Evolutionary conservation across 139 green algal genomes (phyloP).

Genomic region (Astrephomene gubernaculifera): DNA sequence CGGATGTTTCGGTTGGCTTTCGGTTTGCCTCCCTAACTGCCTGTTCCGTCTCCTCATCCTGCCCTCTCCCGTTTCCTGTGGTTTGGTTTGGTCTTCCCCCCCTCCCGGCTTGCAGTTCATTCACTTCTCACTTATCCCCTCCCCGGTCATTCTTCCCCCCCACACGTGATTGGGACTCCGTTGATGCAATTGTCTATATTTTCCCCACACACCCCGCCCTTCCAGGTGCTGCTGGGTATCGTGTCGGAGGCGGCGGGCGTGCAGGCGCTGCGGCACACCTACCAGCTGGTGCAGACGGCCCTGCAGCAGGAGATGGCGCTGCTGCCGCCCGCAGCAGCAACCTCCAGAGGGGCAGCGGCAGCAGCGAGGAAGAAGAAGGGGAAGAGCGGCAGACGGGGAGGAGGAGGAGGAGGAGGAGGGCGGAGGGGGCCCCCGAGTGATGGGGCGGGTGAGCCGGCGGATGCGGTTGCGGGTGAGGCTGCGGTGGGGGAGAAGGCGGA

Average conservation of each 20-base stretch:
- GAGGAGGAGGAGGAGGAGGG: background rate
- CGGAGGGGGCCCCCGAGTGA: too few species aligned
- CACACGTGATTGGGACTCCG: background rate
- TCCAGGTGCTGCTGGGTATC: constrained; percentile 26
- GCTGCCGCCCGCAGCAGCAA: background rate
- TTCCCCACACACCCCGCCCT: too few species aligned
- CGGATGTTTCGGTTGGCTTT: background rate
- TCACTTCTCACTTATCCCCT: too few species aligned
- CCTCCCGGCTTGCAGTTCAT: too few species aligned
- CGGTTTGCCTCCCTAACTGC: background rate
- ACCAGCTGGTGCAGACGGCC: constrained; percentile 10
- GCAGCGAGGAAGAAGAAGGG: background rate
- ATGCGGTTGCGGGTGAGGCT: too few species aligned
- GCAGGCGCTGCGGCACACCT: constrained; percentile 36
- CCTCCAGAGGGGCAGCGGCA: background rate
- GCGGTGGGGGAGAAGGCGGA: background rate
- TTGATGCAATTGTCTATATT: background rate
- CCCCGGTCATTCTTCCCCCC: background rate
- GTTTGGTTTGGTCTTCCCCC: background rate
- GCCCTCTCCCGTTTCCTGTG: background rate
- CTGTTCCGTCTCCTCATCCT: background rate
- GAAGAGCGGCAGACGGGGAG: background rate
- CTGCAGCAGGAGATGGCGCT: constrained; percentile 23
- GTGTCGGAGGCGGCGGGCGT: constrained; percentile 25
- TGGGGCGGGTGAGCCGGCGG: too few species aligned